Evolutionary conservation across 768 basidiomycete genomes (phyloP).

Genomic region (button mushroom (Agaricus bisporus)): DNA sequence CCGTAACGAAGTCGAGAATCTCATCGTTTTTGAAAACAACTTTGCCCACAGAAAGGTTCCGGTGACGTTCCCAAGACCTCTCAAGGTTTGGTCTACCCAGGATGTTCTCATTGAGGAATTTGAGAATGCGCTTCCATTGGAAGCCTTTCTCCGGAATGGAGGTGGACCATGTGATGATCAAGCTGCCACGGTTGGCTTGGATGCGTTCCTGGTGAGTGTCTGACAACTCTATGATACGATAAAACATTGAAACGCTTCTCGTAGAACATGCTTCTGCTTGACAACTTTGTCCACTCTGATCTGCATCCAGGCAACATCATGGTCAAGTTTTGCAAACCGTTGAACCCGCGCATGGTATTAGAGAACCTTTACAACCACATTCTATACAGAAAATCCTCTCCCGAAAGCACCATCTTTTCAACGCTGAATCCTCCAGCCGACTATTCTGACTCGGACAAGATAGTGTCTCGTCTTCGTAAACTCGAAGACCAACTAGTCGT

Average conservation of each 20-base stretch:
- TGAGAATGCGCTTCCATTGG: constrained; percentile 86
- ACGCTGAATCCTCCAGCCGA: constrained; percentile 25
- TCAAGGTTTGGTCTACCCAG: constrained; percentile 73
- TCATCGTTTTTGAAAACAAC: constrained; percentile 79
- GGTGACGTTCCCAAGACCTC: constrained; percentile 86
- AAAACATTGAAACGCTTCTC: constrained; percentile 2
- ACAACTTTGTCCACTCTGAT: constrained; percentile 95
- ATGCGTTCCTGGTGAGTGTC: constrained; percentile 82
- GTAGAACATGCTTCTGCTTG: constrained; percentile 95
- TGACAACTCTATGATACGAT: background rate
- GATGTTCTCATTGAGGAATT: constrained; percentile 90
- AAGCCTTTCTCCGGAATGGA: constrained; percentile 81
- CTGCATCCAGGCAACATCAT: constrained; percentile 94
- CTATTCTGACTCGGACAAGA: constrained; percentile 47
- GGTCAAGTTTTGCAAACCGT: constrained; percentile 92
- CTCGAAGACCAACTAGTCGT: constrained; percentile 50
- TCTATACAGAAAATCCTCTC: constrained; percentile 28
- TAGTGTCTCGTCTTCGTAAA: constrained; percentile 64
- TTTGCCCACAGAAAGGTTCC: constrained; percentile 76
- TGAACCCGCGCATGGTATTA: constrained; percentile 59
- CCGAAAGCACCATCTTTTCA: constrained; percentile 18
- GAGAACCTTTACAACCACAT: constrained; percentile 51
- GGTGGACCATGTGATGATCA: constrained; percentile 88
- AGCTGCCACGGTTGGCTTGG: constrained; percentile 87
- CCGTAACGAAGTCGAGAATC: constrained; percentile 83